Evolutionary conservation across 768 basidiomycete genomes (phyloP), one percentile per base, ranked within the genome.

Genomic region (Coprinopsis sp.): DNA sequence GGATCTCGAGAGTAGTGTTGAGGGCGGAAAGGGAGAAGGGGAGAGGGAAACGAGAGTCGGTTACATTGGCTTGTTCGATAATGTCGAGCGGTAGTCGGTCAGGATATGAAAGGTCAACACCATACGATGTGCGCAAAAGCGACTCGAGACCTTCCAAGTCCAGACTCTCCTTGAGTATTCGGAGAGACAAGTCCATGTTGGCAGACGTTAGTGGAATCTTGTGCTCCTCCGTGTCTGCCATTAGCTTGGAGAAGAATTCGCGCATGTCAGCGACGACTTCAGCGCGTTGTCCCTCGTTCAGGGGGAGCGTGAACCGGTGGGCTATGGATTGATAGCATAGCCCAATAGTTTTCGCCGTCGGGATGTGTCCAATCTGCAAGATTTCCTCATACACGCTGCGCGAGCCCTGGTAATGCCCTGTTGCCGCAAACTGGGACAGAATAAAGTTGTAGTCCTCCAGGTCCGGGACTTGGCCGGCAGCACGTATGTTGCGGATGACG

Each of bases 371-470:
- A 4, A 65, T 46, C 21, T 60, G 53, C 31, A 59, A 58, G 49
- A 91, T 61, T 55, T 89, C 86, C 34, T 71, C 63, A 56, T 86
- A 80, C 11, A 90, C 77, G 29, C 74, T 61, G 59, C 77, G 68
- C 22, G 75, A 72, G 8, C 84, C 86, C 18, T 68, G 56, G 54
- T 79, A 69, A 56, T 91, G 76, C n/a, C 88, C 90, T 3, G 80
- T 78, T 0, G 82, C 79, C 27, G 87, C 84, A 50, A 88, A 88
- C 50, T 88, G 85, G 51, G 77, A 73, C 41, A 92, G 61, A 49
- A 92, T 66, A 56, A 82, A 82, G 59, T 90, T 74, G 61, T 85
- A 91, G 61, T 91, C 90, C 2, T 80, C 77, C 43, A 84, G 48
- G 64, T 74, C 47, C 18, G 77, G 72, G 34, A 62, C 59, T 46